These are phyloP conservation scores for Calonectria pauciramosa DNA, from an alignment of 2,329 filamentous ascomycete species.

Conservation along the genomic window DNA sequence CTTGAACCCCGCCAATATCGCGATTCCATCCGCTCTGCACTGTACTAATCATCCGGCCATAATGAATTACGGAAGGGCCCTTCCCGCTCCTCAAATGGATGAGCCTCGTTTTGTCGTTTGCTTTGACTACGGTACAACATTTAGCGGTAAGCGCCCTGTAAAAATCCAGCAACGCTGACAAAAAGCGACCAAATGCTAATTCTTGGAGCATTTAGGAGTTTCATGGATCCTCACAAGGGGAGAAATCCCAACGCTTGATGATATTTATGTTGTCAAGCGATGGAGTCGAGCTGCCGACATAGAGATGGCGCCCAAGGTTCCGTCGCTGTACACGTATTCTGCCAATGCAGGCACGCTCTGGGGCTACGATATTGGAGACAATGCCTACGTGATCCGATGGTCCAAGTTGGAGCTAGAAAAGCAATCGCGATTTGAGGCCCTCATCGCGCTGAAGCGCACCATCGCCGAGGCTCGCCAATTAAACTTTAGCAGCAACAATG, in stretches of 20 bases:
- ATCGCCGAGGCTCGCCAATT: slow-evolving; percentile 18
- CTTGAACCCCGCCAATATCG: neutral
- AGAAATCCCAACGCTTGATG: slow-evolving; percentile 9
- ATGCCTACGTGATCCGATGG: slow-evolving; percentile 29
- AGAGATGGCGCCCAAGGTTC: slow-evolving; percentile 21
- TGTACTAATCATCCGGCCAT: neutral
- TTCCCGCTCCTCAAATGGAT: neutral
- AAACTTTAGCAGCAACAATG: neutral
- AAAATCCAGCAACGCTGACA: no score
- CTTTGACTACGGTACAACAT: slow-evolving; percentile 34
- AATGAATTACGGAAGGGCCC: neutral
- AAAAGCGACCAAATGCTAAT: neutral
- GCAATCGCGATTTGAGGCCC: slow-evolving; percentile 14
- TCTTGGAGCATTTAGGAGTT: slow-evolving; percentile 1
- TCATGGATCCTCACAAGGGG: slow-evolving; percentile 27
- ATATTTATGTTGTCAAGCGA: slow-evolving; percentile 24
- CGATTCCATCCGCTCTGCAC: neutral
- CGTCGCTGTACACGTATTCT: slow-evolving; percentile 30
- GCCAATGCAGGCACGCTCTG: slow-evolving; percentile 16
- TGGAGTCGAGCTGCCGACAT: slow-evolving; percentile 9
- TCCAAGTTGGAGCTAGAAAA: slow-evolving; percentile 30
- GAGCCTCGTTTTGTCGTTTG: slow-evolving; percentile 28
- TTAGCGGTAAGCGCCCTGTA: slow-evolving; percentile 7
- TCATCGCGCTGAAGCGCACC: slow-evolving; percentile 22
- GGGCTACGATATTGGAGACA: slow-evolving; percentile 30